phyloP scores from a whole-genome alignment of 169 alveolate species.

The Cryptosporidium sp. region DNA sequence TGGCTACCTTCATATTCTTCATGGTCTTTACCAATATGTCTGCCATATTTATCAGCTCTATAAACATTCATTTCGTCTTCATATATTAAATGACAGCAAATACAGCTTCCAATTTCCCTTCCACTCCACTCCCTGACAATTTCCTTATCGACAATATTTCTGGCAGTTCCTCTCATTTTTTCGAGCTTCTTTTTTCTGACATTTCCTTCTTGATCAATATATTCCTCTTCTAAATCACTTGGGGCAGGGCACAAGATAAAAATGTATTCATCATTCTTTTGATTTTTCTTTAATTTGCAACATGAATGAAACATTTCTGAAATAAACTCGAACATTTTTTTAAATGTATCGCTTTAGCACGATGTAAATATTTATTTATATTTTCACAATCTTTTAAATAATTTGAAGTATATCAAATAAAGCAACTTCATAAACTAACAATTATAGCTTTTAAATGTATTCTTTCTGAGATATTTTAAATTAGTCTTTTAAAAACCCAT shows the following conservation, averaged over 20 bases:
- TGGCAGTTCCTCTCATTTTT: constrained; percentile 38
- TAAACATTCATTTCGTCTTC: constrained; percentile 37
- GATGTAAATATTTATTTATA: not conserved
- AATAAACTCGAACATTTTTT: not conserved
- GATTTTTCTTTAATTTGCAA: constrained; percentile 39
- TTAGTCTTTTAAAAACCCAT: not conserved
- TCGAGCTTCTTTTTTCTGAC: constrained; percentile 19
- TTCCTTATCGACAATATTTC: constrained; percentile 13
- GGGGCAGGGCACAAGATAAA: constrained; percentile 68
- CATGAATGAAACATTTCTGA: constrained; percentile 20
- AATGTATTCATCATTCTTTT: constrained; percentile 29
- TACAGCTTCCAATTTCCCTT: constrained; percentile 60
- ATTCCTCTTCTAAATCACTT: constrained; percentile 54
- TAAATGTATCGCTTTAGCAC: not conserved
- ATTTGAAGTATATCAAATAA: not conserved
- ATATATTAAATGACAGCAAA: constrained; percentile 60
- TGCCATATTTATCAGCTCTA: not conserved
- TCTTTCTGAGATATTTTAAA: not conserved
- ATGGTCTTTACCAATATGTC: not conserved
- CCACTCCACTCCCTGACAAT: constrained; percentile 56
- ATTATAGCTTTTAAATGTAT: not conserved
- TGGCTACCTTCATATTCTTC: not conserved
- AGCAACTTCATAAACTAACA: not conserved
- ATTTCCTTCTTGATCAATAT: constrained; percentile 29
- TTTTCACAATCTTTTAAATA: not conserved